Percentiles rank a stretch among this genome's conserved stretches.
These are phyloP conservation scores for Penicillium hesseltinei DNA, from an alignment of 2,329 filamentous ascomycete species.

Conservation along the genomic window DNA sequence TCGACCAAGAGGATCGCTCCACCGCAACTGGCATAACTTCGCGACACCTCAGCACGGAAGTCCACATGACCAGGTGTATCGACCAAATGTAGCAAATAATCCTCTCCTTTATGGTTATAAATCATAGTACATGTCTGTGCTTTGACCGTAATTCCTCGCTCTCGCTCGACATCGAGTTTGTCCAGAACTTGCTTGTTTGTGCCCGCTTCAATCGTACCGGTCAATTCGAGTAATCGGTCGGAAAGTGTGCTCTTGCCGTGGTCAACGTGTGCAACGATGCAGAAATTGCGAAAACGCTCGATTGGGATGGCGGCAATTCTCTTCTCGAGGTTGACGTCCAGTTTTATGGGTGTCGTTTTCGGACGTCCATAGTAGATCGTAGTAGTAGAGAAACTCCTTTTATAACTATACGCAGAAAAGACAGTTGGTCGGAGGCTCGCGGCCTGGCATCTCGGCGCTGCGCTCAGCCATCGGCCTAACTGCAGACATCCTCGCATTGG, in stretches of 20 bases:
- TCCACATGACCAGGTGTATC: constrained; percentile 98
- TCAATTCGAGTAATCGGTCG: constrained; percentile 88
- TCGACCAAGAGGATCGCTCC: constrained; percentile 91
- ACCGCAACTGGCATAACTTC: constrained; percentile 93
- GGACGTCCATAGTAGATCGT: constrained; percentile 23
- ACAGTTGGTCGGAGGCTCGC: constrained; percentile 30
- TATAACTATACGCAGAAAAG: constrained; percentile 19
- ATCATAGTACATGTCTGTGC: constrained; percentile 98
- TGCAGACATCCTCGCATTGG: constrained; percentile 50
- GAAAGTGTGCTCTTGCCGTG: constrained; percentile 97
- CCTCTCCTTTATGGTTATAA: constrained; percentile 78
- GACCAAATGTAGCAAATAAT: constrained; percentile 92
- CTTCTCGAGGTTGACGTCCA: constrained; percentile 55
- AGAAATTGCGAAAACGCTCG: constrained; percentile 78
- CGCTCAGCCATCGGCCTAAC: constrained; percentile 47
- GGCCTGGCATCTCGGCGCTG: constrained; percentile 36
- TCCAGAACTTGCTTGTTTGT: constrained; percentile 94
- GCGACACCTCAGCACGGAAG: constrained; percentile 91
- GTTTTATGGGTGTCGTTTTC: constrained; percentile 21
- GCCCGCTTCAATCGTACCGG: constrained; percentile 83
- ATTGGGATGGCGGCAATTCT: constrained; percentile 54
- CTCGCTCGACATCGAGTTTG: constrained; percentile 93
- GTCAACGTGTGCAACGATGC: constrained; percentile 97
- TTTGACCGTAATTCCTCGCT: constrained; percentile 97
- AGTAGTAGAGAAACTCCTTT: constrained; percentile 35